Conservation (phyloP, 257 asterid species). For the Salvia miltiorrhiza region DNA sequence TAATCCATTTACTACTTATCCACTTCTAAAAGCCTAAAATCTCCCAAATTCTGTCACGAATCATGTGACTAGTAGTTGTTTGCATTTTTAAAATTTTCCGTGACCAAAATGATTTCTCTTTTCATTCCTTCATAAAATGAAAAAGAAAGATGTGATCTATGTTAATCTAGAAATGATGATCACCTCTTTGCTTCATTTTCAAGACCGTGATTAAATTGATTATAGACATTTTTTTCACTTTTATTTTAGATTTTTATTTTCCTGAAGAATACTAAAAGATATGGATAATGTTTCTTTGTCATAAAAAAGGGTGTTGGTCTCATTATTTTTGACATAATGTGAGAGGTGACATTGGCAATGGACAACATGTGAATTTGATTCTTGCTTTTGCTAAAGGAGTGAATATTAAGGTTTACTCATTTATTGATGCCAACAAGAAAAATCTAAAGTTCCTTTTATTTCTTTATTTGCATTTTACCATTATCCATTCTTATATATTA, state of each 20-base stretch:
- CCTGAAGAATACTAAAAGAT: slow-evolving; percentile 9
- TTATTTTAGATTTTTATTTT: not conserved
- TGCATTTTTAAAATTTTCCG: slow-evolving; percentile 29
- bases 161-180: slow-evolving; percentile 16
- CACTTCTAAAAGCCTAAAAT: slow-evolving; percentile 16
- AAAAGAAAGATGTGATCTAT: slow-evolving; percentile 18
- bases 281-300: slow-evolving; percentile 25
- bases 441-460: not conserved
- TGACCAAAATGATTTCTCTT: slow-evolving; percentile 34
- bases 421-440: slow-evolving; percentile 19
- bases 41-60: slow-evolving; percentile 9
- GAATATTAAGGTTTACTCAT: slow-evolving; percentile 26
- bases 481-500: slow-evolving; percentile 9
- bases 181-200: slow-evolving; percentile 26
- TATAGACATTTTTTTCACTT: not conserved
- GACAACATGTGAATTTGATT: slow-evolving; percentile 35
- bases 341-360: slow-evolving; percentile 12
- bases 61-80: slow-evolving; percentile 40
- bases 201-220: slow-evolving; percentile 34
- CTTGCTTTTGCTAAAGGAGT: slow-evolving; percentile 24
- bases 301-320: slow-evolving; percentile 15
- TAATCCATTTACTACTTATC: slow-evolving; percentile 15
- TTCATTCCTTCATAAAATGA: slow-evolving; percentile 12
- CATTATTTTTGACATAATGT: slow-evolving; percentile 15
- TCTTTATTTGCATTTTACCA: not conserved